Evolutionary conservation across 352 stramenopile genomes (phyloP).

Genomic region (Thalassiosira hispida): DNA sequence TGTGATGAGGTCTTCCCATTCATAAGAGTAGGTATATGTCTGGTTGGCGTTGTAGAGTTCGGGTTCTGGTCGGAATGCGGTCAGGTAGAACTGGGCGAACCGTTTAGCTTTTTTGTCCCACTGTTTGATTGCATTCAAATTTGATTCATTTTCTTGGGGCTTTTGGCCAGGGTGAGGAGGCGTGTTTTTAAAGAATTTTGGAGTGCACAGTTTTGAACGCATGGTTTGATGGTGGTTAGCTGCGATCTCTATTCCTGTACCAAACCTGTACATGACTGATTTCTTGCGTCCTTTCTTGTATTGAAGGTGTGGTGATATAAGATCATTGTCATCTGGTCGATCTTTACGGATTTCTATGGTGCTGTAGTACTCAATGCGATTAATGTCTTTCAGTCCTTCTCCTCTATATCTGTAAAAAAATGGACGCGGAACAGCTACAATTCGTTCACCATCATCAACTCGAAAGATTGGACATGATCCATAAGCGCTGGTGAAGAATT

Average conservation of each 20-base stretch:
- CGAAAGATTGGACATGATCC: slow-evolving; percentile 26
- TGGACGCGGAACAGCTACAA: slow-evolving; percentile 23
- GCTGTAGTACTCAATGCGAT: slow-evolving; percentile 30
- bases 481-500: slow-evolving; percentile 13
- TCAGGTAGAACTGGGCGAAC: slow-evolving; percentile 31
- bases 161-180: slow-evolving; percentile 19
- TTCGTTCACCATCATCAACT: slow-evolving; percentile 24
- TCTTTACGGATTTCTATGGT: slow-evolving; percentile 12
- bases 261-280: slow-evolving; percentile 12
- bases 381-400: slow-evolving; percentile 17
- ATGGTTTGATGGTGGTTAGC: slow-evolving; percentile 30
- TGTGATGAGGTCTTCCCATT: slow-evolving; percentile 25
- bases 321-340: slow-evolving; percentile 3
- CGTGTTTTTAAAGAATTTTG: slow-evolving; percentile 37
- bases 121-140: background rate
- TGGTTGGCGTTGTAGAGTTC: slow-evolving; percentile 1
- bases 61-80: slow-evolving; percentile 29
- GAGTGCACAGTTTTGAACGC: slow-evolving; percentile 29
- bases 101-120: slow-evolving; percentile 27
- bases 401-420: slow-evolving; percentile 26
- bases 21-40: slow-evolving; percentile 21
- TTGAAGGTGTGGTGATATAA: background rate
- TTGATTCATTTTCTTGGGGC: background rate
- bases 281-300: slow-evolving; percentile 12
- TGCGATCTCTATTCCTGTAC: slow-evolving; percentile 18